A percentile compares a stretch with the other conserved stretches of the same genome.
Conservation (phyloP, 768 basidiomycete species). For the Basidioascus undulatus region DNA sequence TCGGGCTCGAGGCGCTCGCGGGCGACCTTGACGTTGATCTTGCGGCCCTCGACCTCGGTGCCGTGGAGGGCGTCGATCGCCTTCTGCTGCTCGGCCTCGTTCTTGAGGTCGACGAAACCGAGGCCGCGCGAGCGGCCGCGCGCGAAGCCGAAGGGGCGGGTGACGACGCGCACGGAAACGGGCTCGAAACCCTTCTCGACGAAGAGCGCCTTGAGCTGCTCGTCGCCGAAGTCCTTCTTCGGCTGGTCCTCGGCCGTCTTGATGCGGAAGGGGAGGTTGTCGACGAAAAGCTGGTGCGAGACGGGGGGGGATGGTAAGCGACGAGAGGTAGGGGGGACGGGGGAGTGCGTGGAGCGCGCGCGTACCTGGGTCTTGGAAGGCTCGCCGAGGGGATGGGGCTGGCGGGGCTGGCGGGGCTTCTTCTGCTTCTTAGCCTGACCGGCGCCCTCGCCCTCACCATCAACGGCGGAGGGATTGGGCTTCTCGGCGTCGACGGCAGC, state of each 20-base stretch:
- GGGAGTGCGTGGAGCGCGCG: neutral
- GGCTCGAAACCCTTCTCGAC: constrained; percentile 63
- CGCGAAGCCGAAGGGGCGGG: constrained; percentile 55
- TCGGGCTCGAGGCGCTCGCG: no score
- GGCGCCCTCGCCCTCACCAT: neutral
- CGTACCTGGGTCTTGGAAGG: constrained; percentile 66
- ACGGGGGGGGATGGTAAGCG: no score
- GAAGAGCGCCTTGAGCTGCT: constrained; percentile 53
- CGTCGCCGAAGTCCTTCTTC: no score
- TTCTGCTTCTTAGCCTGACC: no score
- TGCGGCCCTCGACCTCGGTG: constrained; percentile 62
- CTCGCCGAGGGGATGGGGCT: constrained; percentile 54
- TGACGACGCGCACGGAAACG: constrained; percentile 68
- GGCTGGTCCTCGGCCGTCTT: no score
- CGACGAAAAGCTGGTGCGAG: constrained; percentile 77
- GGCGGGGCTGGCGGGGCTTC: constrained; percentile 33
- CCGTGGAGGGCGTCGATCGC: constrained; percentile 68
- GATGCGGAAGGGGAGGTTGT: constrained; percentile 87
- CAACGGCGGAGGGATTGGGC: constrained; percentile 9
- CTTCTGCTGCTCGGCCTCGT: constrained; percentile 70
- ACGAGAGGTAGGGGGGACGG: neutral
- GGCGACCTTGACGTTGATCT: constrained; percentile 87
- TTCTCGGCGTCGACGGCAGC: constrained; percentile 5
- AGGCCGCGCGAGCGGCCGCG: constrained; percentile 75
- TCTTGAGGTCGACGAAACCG: constrained; percentile 87